Base-by-base conservation (phyloP, 2,329 filamentous ascomycete genomes). In the Parastagonospora avenae region DNA sequence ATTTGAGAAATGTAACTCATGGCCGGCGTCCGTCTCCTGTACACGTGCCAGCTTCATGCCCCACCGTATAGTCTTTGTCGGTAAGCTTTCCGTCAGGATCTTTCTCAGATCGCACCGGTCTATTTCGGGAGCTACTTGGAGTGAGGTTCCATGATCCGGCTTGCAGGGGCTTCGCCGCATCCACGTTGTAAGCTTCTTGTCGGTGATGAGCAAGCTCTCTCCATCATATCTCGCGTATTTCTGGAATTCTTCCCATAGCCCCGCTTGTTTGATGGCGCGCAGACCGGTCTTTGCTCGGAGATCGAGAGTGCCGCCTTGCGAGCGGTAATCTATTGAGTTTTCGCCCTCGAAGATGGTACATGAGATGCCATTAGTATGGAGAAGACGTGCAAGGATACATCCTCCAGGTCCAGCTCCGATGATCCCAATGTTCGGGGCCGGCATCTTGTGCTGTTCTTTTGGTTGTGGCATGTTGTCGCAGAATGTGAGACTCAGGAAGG, bases 221-320 rank as follows among this genome's bases (percentile, higher is more conserved):
- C 74, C 73, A 40, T 77, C 76, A 48, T 73, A 78, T 28, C 76
- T 69, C 2, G 72, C 72, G 33, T 69, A 53, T 41, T 71, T 67
- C 29, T 62, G 53, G 63, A 84, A 85, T 27, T 80, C 74, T 2
- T 79, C 75, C 59, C 72, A 80, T 1, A 85, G 64, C 0, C 75
- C 76, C 4, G 80, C 80, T 32, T 79, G 75, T 46, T 76, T 76
- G 35, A 85, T 63, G 4, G 81, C 82, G 4, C 70, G 70, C 12
- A 84, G 74, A 0, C 83, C 82, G 2, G 79, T 82, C 2, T 68
- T 62, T 1, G 74, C 73, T 48, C 85, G 81, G 4, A 85, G 67
- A 55, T 85, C 82, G 2, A 85, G 74, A 0, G 77, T 79, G 8
- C 82, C 82, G 41, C 71, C 63, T 59, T 72, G 66, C n/a, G 63